Percentiles rank a stretch among this genome's conserved stretches.
Conservation (phyloP, 2,329 filamentous ascomycete species). For the Magnaporthiopsis incrustans region DNA sequence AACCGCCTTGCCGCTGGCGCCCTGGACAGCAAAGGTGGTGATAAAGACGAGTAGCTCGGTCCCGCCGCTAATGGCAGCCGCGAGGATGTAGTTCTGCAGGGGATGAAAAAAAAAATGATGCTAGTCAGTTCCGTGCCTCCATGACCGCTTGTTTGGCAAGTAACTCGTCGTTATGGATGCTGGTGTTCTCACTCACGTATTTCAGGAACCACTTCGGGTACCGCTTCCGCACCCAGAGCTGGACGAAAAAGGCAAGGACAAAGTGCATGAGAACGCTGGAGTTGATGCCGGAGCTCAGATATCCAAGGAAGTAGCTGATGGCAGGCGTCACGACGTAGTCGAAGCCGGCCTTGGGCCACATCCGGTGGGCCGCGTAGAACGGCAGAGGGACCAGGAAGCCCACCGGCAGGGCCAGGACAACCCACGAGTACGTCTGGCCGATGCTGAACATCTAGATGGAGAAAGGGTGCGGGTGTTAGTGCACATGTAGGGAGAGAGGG, state of each 20-base stretch:
- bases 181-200: constrained; percentile 15
- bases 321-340: constrained; percentile 26
- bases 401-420: constrained; percentile 26
- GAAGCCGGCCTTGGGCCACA: constrained; percentile 17
- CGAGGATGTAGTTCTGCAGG: constrained; percentile 26
- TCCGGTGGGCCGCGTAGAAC: constrained; percentile 21
- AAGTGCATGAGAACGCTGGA: constrained; percentile 21
- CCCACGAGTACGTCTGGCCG: constrained; percentile 24
- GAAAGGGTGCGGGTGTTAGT: constrained; percentile 10
- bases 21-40: constrained; percentile 33
- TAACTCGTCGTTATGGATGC: no score
- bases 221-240: constrained; percentile 27
- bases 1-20: constrained; percentile 28
- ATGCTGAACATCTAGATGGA: constrained; percentile 26
- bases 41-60: constrained; percentile 32
- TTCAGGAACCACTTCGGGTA: constrained; percentile 28
- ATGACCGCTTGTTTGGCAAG: background rate
- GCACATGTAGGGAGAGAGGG: background rate
- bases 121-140: background rate
- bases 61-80: constrained; percentile 30
- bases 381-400: constrained; percentile 30
- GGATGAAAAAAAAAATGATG: no score
- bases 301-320: constrained; percentile 14
- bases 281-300: constrained; percentile 25
- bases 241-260: constrained; percentile 19